Percentiles rank a stretch among this genome's conserved stretches.
Evolutionary conservation across 352 stramenopile species (phyloP).

Genomic region (Globisporangium heterothallicum): DNA sequence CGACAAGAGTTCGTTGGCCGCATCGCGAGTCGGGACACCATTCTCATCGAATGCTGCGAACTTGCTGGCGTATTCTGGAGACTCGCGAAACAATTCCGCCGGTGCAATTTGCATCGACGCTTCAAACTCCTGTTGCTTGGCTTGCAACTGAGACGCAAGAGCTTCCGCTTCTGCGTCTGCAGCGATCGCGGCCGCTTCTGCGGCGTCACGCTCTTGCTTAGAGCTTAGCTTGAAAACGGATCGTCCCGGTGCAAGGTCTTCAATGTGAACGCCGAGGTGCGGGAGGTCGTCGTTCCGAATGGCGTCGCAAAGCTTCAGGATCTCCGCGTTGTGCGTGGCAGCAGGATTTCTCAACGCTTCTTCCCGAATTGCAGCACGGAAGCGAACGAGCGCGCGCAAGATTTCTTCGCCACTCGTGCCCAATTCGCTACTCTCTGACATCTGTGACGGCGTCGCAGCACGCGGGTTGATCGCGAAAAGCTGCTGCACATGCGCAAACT

Average conservation of each 20-base stretch:
- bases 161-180: constrained; percentile 4
- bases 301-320: constrained; percentile 56
- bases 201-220: constrained; percentile 21
- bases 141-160: constrained; percentile 10
- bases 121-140: constrained; percentile 58
- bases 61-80: constrained; percentile 38
- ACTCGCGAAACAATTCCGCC: constrained; percentile 37
- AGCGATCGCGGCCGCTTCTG: constrained; percentile 13
- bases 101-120: constrained; percentile 64
- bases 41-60: constrained; percentile 51
- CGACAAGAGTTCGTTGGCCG: constrained; percentile 25
- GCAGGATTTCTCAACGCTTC: constrained; percentile 47
- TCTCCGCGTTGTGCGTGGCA: constrained; percentile 27
- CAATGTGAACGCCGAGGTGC: constrained; percentile 52
- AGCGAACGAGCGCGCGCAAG: constrained; percentile 46
- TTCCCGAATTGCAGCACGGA: constrained; percentile 56
- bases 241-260: constrained; percentile 56
- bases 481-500: constrained; percentile 43
- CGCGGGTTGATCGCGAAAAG: constrained; percentile 14
- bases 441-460: not conserved
- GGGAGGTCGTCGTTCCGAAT: constrained; percentile 56
- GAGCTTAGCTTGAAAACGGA: constrained; percentile 61
- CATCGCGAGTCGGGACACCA: constrained; percentile 50
- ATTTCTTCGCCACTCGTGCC: constrained; percentile 23
- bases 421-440: not conserved